These are phyloP conservation scores for Plasmodium vivax DNA, from an alignment of 169 alveolate species.

Conservation along the genomic window DNA sequence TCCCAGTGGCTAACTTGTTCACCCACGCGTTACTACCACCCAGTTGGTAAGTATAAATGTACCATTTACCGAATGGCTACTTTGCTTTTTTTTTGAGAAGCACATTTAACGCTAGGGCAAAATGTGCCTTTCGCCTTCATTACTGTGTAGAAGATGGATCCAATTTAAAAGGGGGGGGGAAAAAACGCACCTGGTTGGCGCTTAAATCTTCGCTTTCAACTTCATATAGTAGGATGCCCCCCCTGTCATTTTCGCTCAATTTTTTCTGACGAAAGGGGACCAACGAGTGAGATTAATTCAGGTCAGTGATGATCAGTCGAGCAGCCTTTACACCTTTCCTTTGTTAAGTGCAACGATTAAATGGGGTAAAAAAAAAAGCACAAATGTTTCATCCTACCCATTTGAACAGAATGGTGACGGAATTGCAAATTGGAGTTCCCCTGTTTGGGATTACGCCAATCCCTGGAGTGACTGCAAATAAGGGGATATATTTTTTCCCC, in stretches of 20 bases:
- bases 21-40: background rate
- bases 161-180: background rate
- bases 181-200: background rate
- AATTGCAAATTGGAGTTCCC: background rate
- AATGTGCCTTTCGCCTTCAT: background rate
- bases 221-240: background rate
- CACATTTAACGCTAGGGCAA: background rate
- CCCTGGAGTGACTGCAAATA: background rate
- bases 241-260: background rate
- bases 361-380: background rate
- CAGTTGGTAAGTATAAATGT: background rate
- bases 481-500: background rate
- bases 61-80: background rate
- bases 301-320: background rate
- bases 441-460: background rate
- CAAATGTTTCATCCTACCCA: background rate
- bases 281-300: background rate
- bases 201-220: background rate
- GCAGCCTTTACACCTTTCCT: background rate
- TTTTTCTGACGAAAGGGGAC: background rate
- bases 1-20: background rate
- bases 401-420: background rate
- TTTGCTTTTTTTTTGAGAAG: background rate
- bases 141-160: background rate
- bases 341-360: background rate